These are phyloP conservation scores for Emmonsia crescens DNA, from an alignment of 2,329 filamentous ascomycete genomes.

Conservation along the genomic window DNA sequence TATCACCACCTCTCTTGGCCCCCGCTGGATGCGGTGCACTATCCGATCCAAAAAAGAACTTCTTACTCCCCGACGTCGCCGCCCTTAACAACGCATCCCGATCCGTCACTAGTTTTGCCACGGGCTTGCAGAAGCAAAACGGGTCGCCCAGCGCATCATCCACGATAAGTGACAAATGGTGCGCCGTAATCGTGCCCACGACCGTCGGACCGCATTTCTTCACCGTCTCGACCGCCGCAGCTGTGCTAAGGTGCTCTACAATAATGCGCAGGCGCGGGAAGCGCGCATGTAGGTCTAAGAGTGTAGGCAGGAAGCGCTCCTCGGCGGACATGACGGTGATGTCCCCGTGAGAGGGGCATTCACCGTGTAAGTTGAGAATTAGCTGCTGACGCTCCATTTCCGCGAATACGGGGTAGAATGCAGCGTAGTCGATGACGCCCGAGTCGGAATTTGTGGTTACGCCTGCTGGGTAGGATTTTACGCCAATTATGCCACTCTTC, in stretches of 20 bases:
- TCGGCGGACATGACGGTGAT: constrained; percentile 58
- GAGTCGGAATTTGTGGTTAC: constrained; percentile 49
- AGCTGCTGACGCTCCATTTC: constrained; percentile 78
- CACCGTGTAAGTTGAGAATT: constrained; percentile 88
- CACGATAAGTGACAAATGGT: constrained; percentile 71
- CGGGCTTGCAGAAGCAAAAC: constrained; percentile 70
- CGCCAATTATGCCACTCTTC: constrained; percentile 57
- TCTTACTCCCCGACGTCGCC: constrained; percentile 40
- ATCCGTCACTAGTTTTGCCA: constrained; percentile 61
- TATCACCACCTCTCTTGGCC: constrained; percentile 45
- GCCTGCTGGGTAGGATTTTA: constrained; percentile 42
- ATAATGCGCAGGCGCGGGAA: constrained; percentile 53
- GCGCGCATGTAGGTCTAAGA: constrained; percentile 58
- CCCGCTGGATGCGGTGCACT: constrained; percentile 54
- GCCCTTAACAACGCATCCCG: constrained; percentile 60
- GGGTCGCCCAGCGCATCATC: constrained; percentile 63
- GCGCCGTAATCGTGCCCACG: constrained; percentile 67
- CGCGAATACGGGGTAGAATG: constrained; percentile 55
- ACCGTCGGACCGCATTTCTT: constrained; percentile 66
- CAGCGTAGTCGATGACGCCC: constrained; percentile 35
- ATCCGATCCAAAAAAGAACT: constrained; percentile 60
- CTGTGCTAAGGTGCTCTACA: constrained; percentile 80
- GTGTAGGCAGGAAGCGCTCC: constrained; percentile 67
- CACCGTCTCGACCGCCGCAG: constrained; percentile 68
- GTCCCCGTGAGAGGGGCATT: constrained; percentile 51